Base-by-base conservation (phyloP, 2,329 filamentous ascomycete species). In the Fusarium nanum region DNA sequence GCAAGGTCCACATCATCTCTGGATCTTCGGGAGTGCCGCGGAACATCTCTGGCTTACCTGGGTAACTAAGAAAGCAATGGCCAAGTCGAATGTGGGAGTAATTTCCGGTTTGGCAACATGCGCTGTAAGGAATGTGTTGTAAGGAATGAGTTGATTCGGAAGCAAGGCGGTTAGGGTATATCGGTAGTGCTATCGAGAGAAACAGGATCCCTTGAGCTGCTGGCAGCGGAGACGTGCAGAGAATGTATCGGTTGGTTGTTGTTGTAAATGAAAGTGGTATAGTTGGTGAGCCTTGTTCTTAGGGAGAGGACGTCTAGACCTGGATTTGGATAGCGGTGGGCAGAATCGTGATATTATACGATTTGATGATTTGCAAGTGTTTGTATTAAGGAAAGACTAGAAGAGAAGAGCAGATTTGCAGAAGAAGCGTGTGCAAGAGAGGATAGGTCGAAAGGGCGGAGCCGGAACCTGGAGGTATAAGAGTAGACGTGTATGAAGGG, bases 391-490 rank as follows among this genome's bases (percentile, higher is more conserved):
- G 74, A 76, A 73, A 72, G 75, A 75, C 73, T 75, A 66, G 72
- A 62, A 64, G 64, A 63, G 56, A 68, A 62, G 61, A 65, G 61
- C 68, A 64, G 74, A 63, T 64, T 73, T 64, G 70, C 68, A 68
- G 66, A 68, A 64, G 72, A 72, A 72, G 60, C 64, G 68, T 53
- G 37, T 41, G 49, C 49, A 41, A 53, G 49, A 75, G 65, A 73
- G 62, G 63, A 60, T 60, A 70, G 47, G 54, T 66, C 55, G 64
- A 73, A 65, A 66, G 72, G 49, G 71, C 70, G 74, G 72, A 70
- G 72, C 65, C 57, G 74, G 73, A 76, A 73, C 75, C 75, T 74
- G 60, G 75, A 72, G 68, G 74, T 76, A 76, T 76, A 76, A 76
- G 67, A 76, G 74, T 67, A 73, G 65, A 71, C 60, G 69, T 72